Conservation (phyloP, 2,329 filamentous ascomycete species). For the Aspergillus versicolor region DNA sequence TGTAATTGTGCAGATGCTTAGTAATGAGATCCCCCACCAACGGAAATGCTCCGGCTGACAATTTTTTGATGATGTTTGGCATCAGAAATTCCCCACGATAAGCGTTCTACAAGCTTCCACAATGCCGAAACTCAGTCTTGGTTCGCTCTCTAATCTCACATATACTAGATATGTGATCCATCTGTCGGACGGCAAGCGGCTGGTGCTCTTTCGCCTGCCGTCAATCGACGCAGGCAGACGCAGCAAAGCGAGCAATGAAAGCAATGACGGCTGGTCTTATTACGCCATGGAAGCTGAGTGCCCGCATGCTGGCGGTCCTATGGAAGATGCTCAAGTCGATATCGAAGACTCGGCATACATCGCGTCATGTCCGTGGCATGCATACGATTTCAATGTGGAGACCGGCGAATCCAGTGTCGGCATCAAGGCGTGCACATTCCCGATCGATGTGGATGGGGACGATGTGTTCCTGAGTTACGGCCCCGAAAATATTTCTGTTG, state of each 20-base stretch:
- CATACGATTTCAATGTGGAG: slow-evolving; percentile 52
- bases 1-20: too few relatives aligned
- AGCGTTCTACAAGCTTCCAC: neutral
- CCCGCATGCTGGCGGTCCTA: slow-evolving; percentile 48
- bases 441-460: slow-evolving; percentile 39
- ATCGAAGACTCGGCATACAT: slow-evolving; percentile 51
- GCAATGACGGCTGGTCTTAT: slow-evolving; percentile 44
- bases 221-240: slow-evolving; percentile 35
- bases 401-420: slow-evolving; percentile 51
- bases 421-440: slow-evolving; percentile 49
- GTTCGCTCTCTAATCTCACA: slow-evolving; percentile 33
- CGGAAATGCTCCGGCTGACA: too few relatives aligned
- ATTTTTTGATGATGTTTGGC: neutral
- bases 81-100: too few relatives aligned
- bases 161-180: slow-evolving; percentile 45
- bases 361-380: slow-evolving; percentile 50
- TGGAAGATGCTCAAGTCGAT: slow-evolving; percentile 47
- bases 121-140: slow-evolving; percentile 27
- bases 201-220: slow-evolving; percentile 48
- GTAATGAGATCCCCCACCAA: too few relatives aligned
- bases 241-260: slow-evolving; percentile 28
- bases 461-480: slow-evolving; percentile 36
- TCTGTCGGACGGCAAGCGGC: slow-evolving; percentile 45
- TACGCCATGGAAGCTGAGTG: slow-evolving; percentile 52
- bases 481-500: slow-evolving; percentile 24